These are phyloP conservation scores for Malus asiatica DNA, from an alignment of 306 rosid genomes.

Conservation along the genomic window DNA sequence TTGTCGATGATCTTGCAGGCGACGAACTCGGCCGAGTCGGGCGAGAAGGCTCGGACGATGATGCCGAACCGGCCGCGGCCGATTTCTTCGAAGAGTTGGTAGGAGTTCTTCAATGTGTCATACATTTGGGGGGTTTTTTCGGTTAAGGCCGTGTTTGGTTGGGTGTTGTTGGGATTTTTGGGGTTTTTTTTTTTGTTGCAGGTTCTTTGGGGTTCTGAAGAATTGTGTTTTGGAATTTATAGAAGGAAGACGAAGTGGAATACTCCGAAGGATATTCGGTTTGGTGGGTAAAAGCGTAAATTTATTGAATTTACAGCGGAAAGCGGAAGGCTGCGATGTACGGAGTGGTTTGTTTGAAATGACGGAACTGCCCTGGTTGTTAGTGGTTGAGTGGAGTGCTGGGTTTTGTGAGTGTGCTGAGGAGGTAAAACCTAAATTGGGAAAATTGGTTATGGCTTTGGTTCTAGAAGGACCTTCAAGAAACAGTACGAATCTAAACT, in stretches of 20 bases:
- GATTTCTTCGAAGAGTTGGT: constrained; percentile 56
- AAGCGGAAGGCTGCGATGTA: background rate
- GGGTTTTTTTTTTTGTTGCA: background rate
- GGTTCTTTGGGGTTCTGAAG: background rate
- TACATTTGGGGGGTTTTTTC: constrained; percentile 29
- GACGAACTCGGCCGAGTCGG: constrained; percentile 17
- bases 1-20: constrained; percentile 70
- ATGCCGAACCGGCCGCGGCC: constrained; percentile 76
- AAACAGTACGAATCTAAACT: background rate
- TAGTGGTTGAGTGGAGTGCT: background rate
- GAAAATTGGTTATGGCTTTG: background rate
- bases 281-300: background rate
- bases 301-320: background rate
- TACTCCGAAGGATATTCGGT: constrained; percentile 27
- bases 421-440: background rate
- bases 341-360: background rate
- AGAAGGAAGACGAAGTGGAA: background rate
- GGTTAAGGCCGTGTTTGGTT: background rate
- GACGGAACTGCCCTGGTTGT: background rate
- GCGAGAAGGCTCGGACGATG: constrained; percentile 49
- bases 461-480: background rate
- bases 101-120: constrained; percentile 33
- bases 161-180: background rate
- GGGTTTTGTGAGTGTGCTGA: too few relatives aligned
- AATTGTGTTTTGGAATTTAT: background rate